Percentiles rank a stretch among this genome's conserved stretches.
Conservation (phyloP, 306 rosid genomes). For the Morella rubra region DNA sequence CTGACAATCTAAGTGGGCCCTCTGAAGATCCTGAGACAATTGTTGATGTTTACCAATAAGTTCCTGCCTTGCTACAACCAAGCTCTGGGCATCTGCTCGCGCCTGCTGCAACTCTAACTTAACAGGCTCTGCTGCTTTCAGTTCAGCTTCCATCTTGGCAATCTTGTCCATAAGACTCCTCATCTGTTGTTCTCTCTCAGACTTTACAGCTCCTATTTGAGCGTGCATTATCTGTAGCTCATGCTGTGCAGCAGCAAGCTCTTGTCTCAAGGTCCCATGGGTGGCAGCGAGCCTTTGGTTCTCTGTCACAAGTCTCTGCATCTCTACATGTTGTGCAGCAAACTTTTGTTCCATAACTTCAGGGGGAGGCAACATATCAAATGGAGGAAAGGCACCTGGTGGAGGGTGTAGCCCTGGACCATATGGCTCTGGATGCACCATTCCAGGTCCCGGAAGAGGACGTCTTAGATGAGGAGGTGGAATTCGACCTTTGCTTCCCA, state of each 20-base stretch:
- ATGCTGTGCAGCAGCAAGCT: constrained; percentile 82
- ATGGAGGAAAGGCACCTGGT: constrained; percentile 49
- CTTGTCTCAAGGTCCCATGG: constrained; percentile 75
- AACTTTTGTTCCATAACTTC: constrained; percentile 91
- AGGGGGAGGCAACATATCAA: constrained; percentile 70
- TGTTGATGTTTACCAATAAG: constrained; percentile 67
- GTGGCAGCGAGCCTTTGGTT: constrained; percentile 86
- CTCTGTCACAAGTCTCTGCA: constrained; percentile 75
- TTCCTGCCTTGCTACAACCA: constrained; percentile 70
- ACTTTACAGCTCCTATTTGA: constrained; percentile 65
- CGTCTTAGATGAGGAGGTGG: constrained; percentile 70
- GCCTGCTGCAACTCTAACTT: constrained; percentile 76
- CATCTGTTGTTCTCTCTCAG: constrained; percentile 80
- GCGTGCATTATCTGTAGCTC: constrained; percentile 80
- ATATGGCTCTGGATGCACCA: constrained; percentile 48
- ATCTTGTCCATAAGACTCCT: constrained; percentile 57
- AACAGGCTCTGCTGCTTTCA: constrained; percentile 54
- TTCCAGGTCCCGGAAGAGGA: constrained; percentile 55
- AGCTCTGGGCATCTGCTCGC: constrained; percentile 64
- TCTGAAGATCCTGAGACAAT: constrained; percentile 72
- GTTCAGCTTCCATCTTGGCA: constrained; percentile 73
- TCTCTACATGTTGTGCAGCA: constrained; percentile 84
- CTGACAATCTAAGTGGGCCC: constrained; percentile 72
- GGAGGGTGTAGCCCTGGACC: constrained; percentile 51
- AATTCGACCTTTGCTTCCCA: constrained; percentile 91